Conservation (phyloP, 2,329 filamentous ascomycete species). For the Ceratocystis papillata region DNA sequence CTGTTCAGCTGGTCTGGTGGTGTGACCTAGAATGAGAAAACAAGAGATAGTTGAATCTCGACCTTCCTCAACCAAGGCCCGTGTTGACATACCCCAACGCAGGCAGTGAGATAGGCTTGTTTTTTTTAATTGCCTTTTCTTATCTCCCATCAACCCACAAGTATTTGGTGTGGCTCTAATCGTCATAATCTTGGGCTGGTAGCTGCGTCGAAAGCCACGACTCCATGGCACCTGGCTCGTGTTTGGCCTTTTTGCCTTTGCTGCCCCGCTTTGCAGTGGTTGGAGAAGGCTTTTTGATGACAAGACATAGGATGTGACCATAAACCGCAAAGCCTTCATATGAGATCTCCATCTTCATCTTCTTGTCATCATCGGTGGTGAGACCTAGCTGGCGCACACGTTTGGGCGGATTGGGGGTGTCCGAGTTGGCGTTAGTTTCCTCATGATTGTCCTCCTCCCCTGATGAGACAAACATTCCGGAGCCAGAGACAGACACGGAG, state of each 20-base stretch:
- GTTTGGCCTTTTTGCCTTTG: conserved; percentile 33
- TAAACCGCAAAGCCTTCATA: conserved; percentile 97
- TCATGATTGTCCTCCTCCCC: conserved; percentile 17
- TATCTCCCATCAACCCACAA: background rate
- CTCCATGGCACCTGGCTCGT: conserved; percentile 64
- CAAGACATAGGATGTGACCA: conserved; percentile 79
- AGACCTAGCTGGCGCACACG: conserved; percentile 34
- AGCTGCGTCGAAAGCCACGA: conserved; percentile 80
- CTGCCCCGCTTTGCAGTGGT: conserved; percentile 28
- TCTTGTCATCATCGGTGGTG: conserved; percentile 69
- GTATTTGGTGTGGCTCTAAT: conserved; percentile 1
- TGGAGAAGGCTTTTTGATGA: conserved; percentile 64
- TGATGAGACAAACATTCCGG: conserved; percentile 18
- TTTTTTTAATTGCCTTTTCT: conserved; percentile 1
- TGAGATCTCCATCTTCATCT: conserved; percentile 69
- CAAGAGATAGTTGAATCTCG: background rate
- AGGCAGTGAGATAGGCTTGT: background rate
- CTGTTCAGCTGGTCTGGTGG: conserved; percentile 2
- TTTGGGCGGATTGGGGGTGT: conserved; percentile 32
- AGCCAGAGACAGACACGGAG: background rate
- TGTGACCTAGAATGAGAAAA: conserved; percentile 2
- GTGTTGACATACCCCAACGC: background rate
- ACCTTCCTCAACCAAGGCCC: conserved; percentile 1
- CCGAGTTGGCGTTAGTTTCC: conserved; percentile 29
- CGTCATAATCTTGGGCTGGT: conserved; percentile 30